Evolutionary conservation across 305 asterid genomes (phyloP), one percentile per base, ranked within the genome.

Genomic region (Fraxinus baroniana): DNA sequence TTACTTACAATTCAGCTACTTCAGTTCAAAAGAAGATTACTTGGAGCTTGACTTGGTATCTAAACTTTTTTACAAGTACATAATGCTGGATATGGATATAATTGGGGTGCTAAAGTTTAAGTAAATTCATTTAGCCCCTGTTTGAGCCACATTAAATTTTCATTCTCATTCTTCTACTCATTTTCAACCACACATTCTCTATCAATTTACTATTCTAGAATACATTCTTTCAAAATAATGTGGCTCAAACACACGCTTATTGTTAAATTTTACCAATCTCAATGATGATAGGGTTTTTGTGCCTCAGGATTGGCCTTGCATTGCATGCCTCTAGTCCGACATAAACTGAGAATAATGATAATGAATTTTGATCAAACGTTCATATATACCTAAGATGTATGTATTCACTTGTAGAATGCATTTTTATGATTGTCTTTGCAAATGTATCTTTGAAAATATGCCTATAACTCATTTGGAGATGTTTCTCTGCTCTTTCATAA

Each of bases 401-500:
- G 13, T 73, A n/a, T 36, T 17, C 18, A 78, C 26, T 35, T 10
- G 7, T 74, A 26, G n/a, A 28, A 35, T 3, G 15, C 71, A 49
- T 18, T 37, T 37, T 35, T 22, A 17, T 24, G 37, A 52, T 26
- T 52, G 17, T 24, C 70, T 76, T 82, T 26, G 70, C 37, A 18
- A 77, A 79, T 80, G 78, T 82, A 80, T 57, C 76, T 22, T 18
- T 62, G 77, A 74, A 68, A 24, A 74, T 73, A 80, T 44, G 68
- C 75, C 41, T 5, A 68, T 17, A 77, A 57, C 73, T 66, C 82
- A 46, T 78, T 36, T 79, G 57, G 35, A 80, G 64, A 46, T 55
- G 52, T 82, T 84, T 78, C 80, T 62, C 85, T 82, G 76, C 81
- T 85, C 78, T 44, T 37, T 74, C 5, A 55, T 62, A 22, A 79